These are phyloP conservation scores for Phlebopus sp. DNA, from an alignment of 1,284 basidiomycete genomes.

Conservation along the genomic window DNA sequence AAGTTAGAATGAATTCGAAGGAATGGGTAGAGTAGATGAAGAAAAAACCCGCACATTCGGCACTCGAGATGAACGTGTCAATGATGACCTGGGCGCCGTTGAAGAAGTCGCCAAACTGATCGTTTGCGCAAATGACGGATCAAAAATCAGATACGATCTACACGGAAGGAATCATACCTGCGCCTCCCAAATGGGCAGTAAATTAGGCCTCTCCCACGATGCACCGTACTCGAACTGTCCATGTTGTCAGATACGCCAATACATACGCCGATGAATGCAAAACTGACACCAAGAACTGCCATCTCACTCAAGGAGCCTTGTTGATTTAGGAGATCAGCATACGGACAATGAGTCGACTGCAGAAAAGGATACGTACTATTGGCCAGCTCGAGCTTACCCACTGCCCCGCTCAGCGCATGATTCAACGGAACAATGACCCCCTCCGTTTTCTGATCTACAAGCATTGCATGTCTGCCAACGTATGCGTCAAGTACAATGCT, in stretches of 20 bases:
- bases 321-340: neutral
- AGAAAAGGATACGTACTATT: slow-evolving; percentile 62
- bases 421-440: slow-evolving; percentile 78
- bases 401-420: slow-evolving; percentile 48
- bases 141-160: neutral
- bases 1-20: neutral
- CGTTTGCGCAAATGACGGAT: neutral
- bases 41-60: slow-evolving; percentile 59
- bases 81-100: slow-evolving; percentile 88
- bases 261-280: neutral
- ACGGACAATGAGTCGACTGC: neutral
- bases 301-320: slow-evolving; percentile 83
- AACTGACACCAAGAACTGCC: slow-evolving; percentile 76
- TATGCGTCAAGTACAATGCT: neutral
- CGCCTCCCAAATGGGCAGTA: slow-evolving; percentile 88
- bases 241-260: slow-evolving; percentile 11
- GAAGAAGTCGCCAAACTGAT: slow-evolving; percentile 85
- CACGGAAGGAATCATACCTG: slow-evolving; percentile 46
- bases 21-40: neutral
- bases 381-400: slow-evolving; percentile 77
- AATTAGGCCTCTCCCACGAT: slow-evolving; percentile 78
- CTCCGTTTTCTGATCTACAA: slow-evolving; percentile 84
- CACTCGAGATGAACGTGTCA: slow-evolving; percentile 82
- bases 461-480: slow-evolving; percentile 72
- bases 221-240: slow-evolving; percentile 81